Conservation (phyloP, 352 stramenopile genomes). For the Phytopythium chamaehyphon region DNA sequence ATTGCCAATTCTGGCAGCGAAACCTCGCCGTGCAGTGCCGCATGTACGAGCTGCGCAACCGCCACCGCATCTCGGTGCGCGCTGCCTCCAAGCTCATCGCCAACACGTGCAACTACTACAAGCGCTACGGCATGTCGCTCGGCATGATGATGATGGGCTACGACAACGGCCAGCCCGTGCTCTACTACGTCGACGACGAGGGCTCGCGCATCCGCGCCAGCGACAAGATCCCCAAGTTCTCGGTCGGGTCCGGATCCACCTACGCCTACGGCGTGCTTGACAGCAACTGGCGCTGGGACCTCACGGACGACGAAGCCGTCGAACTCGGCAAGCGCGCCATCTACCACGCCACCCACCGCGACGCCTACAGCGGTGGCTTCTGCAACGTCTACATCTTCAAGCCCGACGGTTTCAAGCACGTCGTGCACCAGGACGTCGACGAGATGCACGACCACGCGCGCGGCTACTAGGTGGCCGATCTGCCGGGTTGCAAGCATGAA, state of each 20-base stretch:
- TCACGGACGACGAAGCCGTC: constrained; percentile 99
- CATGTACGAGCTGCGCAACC: constrained; percentile 99
- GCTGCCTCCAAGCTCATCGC: constrained; percentile 98
- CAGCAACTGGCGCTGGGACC: constrained; percentile 93
- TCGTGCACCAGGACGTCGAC: constrained; percentile 97
- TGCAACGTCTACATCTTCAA: constrained; percentile 97
- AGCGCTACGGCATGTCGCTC: constrained; percentile 92
- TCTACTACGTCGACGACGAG: constrained; percentile 99
- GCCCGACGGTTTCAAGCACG: constrained; percentile 95
- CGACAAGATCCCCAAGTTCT: constrained; percentile 95
- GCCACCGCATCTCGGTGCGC: constrained; percentile 98
- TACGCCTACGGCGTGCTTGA: constrained; percentile 99
- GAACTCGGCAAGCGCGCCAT: constrained; percentile 98
- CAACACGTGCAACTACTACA: constrained; percentile 98
- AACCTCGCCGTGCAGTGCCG: constrained; percentile 95
- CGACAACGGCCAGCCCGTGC: constrained; percentile 95
- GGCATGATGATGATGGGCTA: constrained; percentile 99
- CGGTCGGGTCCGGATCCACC: constrained; percentile 97
- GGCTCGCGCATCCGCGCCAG: constrained; percentile 97
- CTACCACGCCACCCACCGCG: constrained; percentile 99
- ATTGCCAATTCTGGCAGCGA: constrained; percentile 99
- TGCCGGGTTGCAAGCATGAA: too few species aligned
- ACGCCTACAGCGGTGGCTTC: constrained; percentile 98
- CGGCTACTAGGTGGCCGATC: constrained; percentile 29
- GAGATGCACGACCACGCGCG: constrained; percentile 95